These are phyloP conservation scores for Diaporthe vaccinii DNA, from an alignment of 2,329 filamentous ascomycete genomes.

Conservation along the genomic window DNA sequence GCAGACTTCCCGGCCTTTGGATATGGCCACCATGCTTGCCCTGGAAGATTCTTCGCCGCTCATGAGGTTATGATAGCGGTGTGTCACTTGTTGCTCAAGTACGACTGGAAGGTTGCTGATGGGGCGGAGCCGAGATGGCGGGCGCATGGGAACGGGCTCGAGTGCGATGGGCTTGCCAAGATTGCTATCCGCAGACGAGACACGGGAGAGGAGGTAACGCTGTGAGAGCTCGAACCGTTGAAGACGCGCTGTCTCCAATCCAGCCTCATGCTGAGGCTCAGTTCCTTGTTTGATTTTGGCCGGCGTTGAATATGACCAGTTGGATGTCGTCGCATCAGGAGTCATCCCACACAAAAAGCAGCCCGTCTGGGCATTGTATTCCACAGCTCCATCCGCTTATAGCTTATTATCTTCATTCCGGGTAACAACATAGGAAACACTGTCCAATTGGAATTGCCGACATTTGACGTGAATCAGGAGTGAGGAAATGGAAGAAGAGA, in stretches of 20 bases:
- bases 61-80: conserved; percentile 56
- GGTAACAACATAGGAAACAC: not conserved
- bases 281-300: too few relatives aligned
- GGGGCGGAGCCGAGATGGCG: conserved; percentile 30
- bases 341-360: not conserved
- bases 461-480: too few relatives aligned
- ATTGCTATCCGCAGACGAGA: conserved; percentile 13
- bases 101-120: conserved; percentile 45
- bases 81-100: conserved; percentile 48
- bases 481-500: not conserved
- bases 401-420: not conserved
- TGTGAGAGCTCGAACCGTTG: not conserved
- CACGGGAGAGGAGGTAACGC: not conserved
- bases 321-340: not conserved
- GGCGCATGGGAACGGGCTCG: conserved; percentile 1
- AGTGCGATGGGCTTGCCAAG: conserved; percentile 13
- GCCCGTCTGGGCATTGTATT: not conserved
- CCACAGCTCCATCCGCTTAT: not conserved
- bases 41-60: conserved; percentile 58
- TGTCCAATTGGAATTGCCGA: not conserved
- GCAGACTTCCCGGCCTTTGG: conserved; percentile 54
- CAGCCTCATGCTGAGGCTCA: not conserved
- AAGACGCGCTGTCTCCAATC: not conserved
- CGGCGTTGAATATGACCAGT: not conserved
- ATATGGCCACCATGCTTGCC: conserved; percentile 57